These are phyloP conservation scores for Kazachstania sp. DNA, from an alignment of 1,139 yeast genomes.

Conservation along the genomic window DNA sequence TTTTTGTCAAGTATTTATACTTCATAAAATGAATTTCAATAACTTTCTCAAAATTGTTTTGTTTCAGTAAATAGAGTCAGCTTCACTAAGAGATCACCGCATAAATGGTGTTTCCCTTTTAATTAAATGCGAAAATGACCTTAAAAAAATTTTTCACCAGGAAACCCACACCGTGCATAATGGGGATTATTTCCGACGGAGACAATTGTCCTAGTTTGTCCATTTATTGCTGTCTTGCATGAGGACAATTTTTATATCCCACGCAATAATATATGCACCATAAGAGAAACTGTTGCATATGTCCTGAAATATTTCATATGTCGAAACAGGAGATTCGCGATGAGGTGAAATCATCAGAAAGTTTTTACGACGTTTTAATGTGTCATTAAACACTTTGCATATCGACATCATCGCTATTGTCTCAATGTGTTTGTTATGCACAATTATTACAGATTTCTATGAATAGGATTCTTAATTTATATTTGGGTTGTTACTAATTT, in stretches of 20 bases:
- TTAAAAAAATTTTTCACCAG: conserved; percentile 1
- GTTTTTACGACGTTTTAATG: too few relatives aligned
- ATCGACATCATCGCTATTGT: too few relatives aligned
- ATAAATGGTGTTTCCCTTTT: background rate
- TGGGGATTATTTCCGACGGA: conserved; percentile 2
- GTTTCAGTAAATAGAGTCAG: background rate
- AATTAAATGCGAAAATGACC: background rate
- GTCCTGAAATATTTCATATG: background rate
- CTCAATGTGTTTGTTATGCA: too few relatives aligned
- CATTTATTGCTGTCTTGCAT: background rate
- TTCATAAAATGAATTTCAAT: background rate
- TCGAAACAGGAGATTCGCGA: background rate
- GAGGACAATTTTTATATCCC: background rate
- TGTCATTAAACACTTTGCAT: too few relatives aligned
- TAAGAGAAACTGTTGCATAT: background rate
- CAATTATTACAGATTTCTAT: too few relatives aligned
- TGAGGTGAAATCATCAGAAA: background rate
- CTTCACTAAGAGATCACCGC: background rate
- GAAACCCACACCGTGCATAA: background rate
- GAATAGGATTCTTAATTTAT: too few relatives aligned
- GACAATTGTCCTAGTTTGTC: background rate
- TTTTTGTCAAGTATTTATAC: conserved; percentile 14
- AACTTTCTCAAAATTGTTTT: background rate
- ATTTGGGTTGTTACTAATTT: too few relatives aligned
- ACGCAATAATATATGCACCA: background rate